Base-by-base conservation (phyloP, 306 rosid species). In the Lathyrus aphaca region DNA sequence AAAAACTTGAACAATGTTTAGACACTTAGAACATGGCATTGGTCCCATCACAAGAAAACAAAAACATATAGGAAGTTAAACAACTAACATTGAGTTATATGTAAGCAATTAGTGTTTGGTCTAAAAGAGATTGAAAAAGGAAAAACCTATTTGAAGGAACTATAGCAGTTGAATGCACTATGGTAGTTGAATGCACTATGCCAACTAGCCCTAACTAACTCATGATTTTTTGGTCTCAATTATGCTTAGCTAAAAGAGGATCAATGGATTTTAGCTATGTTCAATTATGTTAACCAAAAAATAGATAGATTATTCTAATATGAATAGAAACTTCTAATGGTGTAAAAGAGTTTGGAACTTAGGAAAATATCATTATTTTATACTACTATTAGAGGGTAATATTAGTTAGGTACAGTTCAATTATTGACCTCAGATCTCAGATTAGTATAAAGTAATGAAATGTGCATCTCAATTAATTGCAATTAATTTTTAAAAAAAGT, bases 21-120 rank as follows among this genome's bases (percentile, higher is more conserved):
- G 49, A 77, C 45, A 7, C 54, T 66, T 60, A 21, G 80, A 77
- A 73, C 85, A 75, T 75, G 83, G 62, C 10, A 25, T 32, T 67
- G 81, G 53, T 4, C 76, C 81, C 82, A 79, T 79, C 57, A 49
- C 63, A 62, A 79, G 64, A 56, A 63, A 48, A 64, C 69, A 61
- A 37, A 32, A 12, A 30, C 2, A n/a, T 44, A 16, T 29, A 49
- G 4, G 11, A 25, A 69, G 54, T 38, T 8, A 79, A 53, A 53
- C 29, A 12, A 23, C 49, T 35, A 3, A 16, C 66, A 32, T 77
- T 69, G 80, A 74, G 79, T 74, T 74, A 29, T 38, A 0, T 61
- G 11, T 55, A 81, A 76, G 77, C 79, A 81, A 73, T 56, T 77
- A 64, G 73, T 63, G 73, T 63, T 65, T 74, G 46, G 51, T 46